Evolutionary conservation across 83 land plant genomes (phyloP).

Genomic region (Picea abies): DNA sequence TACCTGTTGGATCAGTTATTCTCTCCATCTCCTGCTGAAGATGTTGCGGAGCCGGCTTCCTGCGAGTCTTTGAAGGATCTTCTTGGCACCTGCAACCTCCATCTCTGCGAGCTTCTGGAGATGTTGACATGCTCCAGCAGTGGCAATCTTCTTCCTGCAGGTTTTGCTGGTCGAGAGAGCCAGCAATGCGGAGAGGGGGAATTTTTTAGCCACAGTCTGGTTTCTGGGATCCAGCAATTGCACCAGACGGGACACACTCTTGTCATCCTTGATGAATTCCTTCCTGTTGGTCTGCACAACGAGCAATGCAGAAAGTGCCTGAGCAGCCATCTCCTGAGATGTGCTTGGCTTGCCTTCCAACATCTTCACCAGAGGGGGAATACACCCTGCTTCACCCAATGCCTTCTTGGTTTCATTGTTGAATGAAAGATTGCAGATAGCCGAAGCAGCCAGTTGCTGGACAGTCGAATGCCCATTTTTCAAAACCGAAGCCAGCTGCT

Average conservation of each 20-base stretch:
- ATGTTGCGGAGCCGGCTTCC: slow-evolving; percentile 46
- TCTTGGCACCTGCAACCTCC: slow-evolving; percentile 42
- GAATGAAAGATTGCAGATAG: slow-evolving; percentile 17
- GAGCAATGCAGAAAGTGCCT: slow-evolving; percentile 53
- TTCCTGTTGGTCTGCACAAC: slow-evolving; percentile 55
- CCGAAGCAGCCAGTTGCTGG: slow-evolving; percentile 44
- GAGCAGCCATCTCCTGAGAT: slow-evolving; percentile 48
- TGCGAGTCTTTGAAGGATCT: slow-evolving; percentile 19
- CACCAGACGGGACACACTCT: slow-evolving; percentile 61
- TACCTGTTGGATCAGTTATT: slow-evolving; percentile 18
- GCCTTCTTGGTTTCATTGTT: slow-evolving; percentile 33
- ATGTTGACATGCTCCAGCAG: slow-evolving; percentile 17
- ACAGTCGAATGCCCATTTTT: slow-evolving; percentile 27
- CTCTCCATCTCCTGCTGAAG: slow-evolving; percentile 44
- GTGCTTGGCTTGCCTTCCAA: slow-evolving; percentile 32
- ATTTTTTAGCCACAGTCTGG: slow-evolving; percentile 40
- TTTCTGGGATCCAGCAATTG: slow-evolving; percentile 58
- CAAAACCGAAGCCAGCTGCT: slow-evolving; percentile 44
- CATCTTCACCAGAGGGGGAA: slow-evolving; percentile 43
- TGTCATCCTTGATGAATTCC: slow-evolving; percentile 60
- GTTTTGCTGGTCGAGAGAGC: slow-evolving; percentile 46
- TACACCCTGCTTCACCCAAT: slow-evolving; percentile 46
- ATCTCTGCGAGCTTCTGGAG: slow-evolving; percentile 46
- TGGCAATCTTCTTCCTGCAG: slow-evolving; percentile 54
- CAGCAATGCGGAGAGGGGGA: slow-evolving; percentile 57